Percentiles rank a stretch among this genome's conserved stretches.
Evolutionary conservation across 116 monocot genomes (phyloP).

Genomic region (Papilionanthe hybrid): DNA sequence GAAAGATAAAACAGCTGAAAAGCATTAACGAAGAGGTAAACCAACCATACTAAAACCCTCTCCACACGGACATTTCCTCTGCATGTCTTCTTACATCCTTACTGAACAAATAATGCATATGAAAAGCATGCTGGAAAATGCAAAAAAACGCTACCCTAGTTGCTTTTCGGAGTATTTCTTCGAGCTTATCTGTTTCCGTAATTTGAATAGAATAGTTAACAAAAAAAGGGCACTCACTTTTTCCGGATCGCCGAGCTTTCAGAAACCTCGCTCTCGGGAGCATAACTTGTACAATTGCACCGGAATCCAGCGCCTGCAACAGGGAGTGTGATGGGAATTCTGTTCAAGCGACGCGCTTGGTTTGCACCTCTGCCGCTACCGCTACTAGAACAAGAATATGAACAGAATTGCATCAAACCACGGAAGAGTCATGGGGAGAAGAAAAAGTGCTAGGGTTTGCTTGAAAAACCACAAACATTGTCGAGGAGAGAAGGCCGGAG

Average conservation of each 20-base stretch:
- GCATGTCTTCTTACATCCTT: not conserved
- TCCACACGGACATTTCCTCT: not conserved
- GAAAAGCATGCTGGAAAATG: not conserved
- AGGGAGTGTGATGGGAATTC: not conserved
- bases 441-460: not conserved
- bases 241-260: conserved; percentile 13
- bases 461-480: conserved; percentile 12
- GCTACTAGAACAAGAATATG: not conserved
- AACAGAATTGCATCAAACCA: not conserved
- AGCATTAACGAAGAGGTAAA: not conserved
- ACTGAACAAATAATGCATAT: not conserved
- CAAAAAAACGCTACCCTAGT: not conserved
- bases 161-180: not conserved
- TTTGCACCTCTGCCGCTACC: conserved; percentile 10
- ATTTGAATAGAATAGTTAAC: not conserved
- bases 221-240: conserved; percentile 27
- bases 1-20: too few species aligned
- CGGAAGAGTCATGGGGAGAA: not conserved
- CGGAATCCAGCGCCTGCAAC: conserved; percentile 12
- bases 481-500: conserved; percentile 18
- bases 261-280: conserved; percentile 12
- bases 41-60: not conserved
- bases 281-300: conserved; percentile 36
- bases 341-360: not conserved
- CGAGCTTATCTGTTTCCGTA: not conserved